A percentile compares a stretch with the other conserved stretches of the same genome.
phyloP scores from a whole-genome alignment of 202 grass and related monocot species.

The Elaeis oleifera region DNA sequence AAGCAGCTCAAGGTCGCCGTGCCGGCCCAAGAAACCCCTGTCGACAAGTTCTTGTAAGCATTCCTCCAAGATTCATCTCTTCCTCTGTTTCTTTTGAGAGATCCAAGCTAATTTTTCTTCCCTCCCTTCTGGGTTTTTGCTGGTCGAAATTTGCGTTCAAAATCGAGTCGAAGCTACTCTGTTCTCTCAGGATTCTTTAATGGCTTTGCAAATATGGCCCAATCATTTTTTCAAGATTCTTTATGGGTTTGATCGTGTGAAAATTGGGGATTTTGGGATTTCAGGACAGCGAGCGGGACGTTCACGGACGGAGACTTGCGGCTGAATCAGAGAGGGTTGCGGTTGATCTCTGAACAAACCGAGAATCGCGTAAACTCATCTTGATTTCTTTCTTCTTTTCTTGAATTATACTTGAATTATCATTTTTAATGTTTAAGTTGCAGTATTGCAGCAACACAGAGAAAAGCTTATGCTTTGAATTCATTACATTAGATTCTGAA shows the following conservation, averaged over 20 bases:
- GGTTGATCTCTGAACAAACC: constrained; percentile 58
- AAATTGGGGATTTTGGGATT: constrained; percentile 12
- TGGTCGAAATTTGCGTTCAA: background rate
- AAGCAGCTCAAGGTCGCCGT: constrained; percentile 66
- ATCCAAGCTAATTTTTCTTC: too few species aligned
- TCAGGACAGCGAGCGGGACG: constrained; percentile 89
- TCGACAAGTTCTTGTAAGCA: constrained; percentile 73
- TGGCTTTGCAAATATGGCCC: background rate
- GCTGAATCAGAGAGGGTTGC: constrained; percentile 70
- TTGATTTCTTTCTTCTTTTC: background rate
- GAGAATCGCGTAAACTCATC: constrained; percentile 4
- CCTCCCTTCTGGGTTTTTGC: background rate
- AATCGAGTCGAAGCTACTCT: too few species aligned
- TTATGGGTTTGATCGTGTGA: background rate
- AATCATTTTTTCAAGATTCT: too few species aligned
- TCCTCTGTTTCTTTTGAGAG: too few species aligned
- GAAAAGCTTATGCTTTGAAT: too few species aligned
- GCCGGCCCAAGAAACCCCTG: constrained; percentile 52
- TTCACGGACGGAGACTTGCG: constrained; percentile 91
- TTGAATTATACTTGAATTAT: too few species aligned
- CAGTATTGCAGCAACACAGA: too few species aligned
- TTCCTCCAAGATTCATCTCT: too few species aligned
- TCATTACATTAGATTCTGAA: too few species aligned
- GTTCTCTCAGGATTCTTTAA: background rate
- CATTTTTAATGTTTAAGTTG: too few species aligned